Conservation (phyloP, 768 basidiomycete species). For the Hygrophorus russula region DNA sequence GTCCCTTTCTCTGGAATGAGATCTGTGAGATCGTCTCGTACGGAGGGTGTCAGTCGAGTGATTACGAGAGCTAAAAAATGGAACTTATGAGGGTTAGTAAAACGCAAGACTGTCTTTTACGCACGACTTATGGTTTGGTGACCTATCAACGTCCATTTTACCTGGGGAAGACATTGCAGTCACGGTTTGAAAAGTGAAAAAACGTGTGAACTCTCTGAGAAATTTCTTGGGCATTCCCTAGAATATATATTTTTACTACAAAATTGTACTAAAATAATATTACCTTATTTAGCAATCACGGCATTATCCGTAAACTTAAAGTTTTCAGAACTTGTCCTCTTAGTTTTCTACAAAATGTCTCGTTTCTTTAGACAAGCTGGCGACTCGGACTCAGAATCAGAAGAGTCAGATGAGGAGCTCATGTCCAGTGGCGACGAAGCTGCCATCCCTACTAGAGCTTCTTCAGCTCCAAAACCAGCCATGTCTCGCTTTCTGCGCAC, state of each 20-base stretch:
- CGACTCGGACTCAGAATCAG: constrained; percentile 69
- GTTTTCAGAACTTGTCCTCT: neutral
- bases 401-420: constrained; percentile 69
- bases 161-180: constrained; percentile 4
- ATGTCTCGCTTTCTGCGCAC: constrained; percentile 76
- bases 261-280: no score
- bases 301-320: no score
- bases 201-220: neutral
- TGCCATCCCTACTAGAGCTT: constrained; percentile 31
- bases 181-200: neutral
- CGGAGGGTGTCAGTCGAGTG: constrained; percentile 69
- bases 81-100: neutral
- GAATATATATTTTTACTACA: no score
- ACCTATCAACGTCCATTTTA: constrained; percentile 55
- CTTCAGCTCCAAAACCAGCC: constrained; percentile 38
- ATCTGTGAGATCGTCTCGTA: constrained; percentile 63
- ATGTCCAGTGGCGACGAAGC: constrained; percentile 68
- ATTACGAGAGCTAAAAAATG: constrained; percentile 45
- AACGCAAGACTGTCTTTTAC: constrained; percentile 14
- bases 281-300: constrained; percentile 20
- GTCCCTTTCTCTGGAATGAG: constrained; percentile 54
- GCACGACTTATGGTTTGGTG: constrained; percentile 51
- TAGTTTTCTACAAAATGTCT: constrained; percentile 41
- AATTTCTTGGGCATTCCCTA: no score
- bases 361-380: constrained; percentile 82